Conservation (phyloP, 345 rosid species). For the Eutrema heterophyllum region DNA sequence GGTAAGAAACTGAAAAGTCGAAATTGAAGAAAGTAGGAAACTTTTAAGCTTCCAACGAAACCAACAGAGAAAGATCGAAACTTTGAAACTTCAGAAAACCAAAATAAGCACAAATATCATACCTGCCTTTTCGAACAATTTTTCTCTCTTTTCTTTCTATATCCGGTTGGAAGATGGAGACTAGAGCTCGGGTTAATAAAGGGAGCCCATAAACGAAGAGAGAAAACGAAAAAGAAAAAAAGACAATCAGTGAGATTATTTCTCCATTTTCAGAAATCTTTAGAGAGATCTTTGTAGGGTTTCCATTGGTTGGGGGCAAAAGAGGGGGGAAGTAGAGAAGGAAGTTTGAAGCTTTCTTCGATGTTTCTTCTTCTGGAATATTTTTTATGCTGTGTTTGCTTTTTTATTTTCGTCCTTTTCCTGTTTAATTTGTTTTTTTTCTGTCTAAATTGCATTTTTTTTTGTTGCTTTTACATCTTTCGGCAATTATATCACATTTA, state of each 20-base stretch:
- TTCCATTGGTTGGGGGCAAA: constrained; percentile 31
- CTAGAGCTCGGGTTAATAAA: constrained; percentile 9
- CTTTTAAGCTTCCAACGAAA: constrained; percentile 15
- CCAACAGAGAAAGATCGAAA: constrained; percentile 18
- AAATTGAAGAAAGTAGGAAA: constrained; percentile 21
- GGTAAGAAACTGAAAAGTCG: constrained; percentile 13
- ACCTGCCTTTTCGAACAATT: neutral
- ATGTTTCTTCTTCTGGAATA: constrained; percentile 28
- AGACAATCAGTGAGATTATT: neutral
- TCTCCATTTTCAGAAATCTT: constrained; percentile 15
- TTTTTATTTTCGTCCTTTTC: constrained; percentile 7
- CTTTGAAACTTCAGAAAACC: neutral
- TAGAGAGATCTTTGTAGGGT: constrained; percentile 25
- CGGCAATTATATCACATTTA: neutral
- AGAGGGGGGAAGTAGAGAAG: constrained; percentile 16
- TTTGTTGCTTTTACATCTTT: neutral
- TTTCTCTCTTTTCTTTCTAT: neutral
- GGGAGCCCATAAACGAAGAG: neutral
- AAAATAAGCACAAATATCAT: neutral
- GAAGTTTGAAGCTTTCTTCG: constrained; percentile 33
- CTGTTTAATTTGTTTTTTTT: neutral
- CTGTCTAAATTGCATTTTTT: neutral
- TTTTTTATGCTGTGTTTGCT: constrained; percentile 18
- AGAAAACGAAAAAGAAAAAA: neutral
- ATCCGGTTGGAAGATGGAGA: constrained; percentile 6